A percentile compares a stretch with the other conserved stretches of the same genome.
These are phyloP conservation scores for Przewalskia tangutica DNA, from an alignment of 257 asterid genomes.

Conservation along the genomic window DNA sequence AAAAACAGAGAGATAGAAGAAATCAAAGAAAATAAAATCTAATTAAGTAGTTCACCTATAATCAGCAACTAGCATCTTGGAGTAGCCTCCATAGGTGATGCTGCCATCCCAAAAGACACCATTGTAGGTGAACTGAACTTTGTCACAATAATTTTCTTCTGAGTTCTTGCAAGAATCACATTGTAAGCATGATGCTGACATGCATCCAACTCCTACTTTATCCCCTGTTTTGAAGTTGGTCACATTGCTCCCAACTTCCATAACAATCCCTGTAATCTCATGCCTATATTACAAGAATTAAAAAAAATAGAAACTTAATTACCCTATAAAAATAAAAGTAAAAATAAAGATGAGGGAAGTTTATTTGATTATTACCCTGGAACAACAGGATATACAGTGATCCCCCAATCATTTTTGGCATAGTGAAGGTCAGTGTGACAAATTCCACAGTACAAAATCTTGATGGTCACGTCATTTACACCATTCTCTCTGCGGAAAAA, in stretches of 20 bases:
- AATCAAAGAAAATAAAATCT: neutral
- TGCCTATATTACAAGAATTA: slow-evolving; percentile 30
- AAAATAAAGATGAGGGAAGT: neutral
- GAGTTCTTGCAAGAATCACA: slow-evolving; percentile 57
- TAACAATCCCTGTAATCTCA: slow-evolving; percentile 67
- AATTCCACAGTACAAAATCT: slow-evolving; percentile 35
- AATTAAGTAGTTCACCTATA: slow-evolving; percentile 25
- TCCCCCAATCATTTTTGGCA: slow-evolving; percentile 36
- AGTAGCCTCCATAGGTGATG: slow-evolving; percentile 90
- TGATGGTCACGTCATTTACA: slow-evolving; percentile 27
- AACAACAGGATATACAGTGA: slow-evolving; percentile 37
- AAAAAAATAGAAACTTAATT: too few species aligned
- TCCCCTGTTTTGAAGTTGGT: slow-evolving; percentile 58
- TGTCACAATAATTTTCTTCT: slow-evolving; percentile 74
- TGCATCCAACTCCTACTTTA: slow-evolving; percentile 76
- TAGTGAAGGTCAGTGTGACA: slow-evolving; percentile 42
- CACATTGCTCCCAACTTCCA: slow-evolving; percentile 68
- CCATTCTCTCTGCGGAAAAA: slow-evolving; percentile 27
- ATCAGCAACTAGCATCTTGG: slow-evolving; percentile 57
- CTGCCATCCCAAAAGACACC: slow-evolving; percentile 88
- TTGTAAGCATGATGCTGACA: slow-evolving; percentile 69
- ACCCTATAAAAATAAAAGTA: neutral
- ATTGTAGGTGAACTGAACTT: slow-evolving; percentile 57
- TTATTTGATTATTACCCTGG: slow-evolving; percentile 23
- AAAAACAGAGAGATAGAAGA: neutral